Percentiles rank a stretch among this genome's conserved stretches.
Evolutionary conservation across 352 stramenopile species (phyloP).

Genomic region (Phytophthora pseudosyringae): DNA sequence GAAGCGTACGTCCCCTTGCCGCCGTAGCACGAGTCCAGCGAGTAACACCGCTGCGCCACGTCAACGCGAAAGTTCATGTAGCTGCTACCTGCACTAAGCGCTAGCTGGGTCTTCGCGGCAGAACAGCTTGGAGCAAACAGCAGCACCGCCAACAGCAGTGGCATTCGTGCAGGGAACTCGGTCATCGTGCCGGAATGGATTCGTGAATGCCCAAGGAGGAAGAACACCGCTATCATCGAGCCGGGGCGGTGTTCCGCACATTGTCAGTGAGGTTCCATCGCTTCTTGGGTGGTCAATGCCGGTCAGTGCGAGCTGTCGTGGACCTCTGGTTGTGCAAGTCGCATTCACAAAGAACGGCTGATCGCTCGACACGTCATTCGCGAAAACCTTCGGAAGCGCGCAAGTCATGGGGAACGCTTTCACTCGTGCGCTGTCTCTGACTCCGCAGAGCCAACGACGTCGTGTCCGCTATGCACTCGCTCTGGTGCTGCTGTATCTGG

Average conservation of each 20-base stretch:
- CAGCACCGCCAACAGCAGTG: background rate
- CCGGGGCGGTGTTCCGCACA: background rate
- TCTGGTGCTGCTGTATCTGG: slow-evolving; percentile 24
- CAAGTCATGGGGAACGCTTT: slow-evolving; percentile 32
- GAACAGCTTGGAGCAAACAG: background rate
- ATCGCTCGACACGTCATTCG: slow-evolving; percentile 9
- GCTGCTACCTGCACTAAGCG: slow-evolving; percentile 3
- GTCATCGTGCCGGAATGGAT: background rate
- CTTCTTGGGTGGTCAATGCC: too few relatives aligned
- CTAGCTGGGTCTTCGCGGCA: slow-evolving; percentile 4
- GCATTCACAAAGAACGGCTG: slow-evolving; percentile 5
- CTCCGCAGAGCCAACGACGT: background rate
- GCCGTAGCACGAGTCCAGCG: slow-evolving; percentile 16
- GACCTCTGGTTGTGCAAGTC: slow-evolving; percentile 19
- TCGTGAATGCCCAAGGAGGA: background rate
- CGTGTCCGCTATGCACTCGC: slow-evolving; percentile 7
- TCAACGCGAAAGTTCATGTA: slow-evolving; percentile 20
- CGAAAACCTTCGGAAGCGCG: slow-evolving; percentile 14
- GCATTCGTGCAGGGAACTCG: background rate
- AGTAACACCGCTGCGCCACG: slow-evolving; percentile 19
- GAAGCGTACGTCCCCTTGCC: slow-evolving; percentile 8
- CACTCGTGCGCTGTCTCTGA: slow-evolving; percentile 1
- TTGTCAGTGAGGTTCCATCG: slow-evolving; percentile 1
- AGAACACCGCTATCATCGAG: too few relatives aligned
- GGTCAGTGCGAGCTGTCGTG: too few relatives aligned